These are phyloP conservation scores for Leccinum variicolor DNA, from an alignment of 768 basidiomycete species.

Conservation along the genomic window DNA sequence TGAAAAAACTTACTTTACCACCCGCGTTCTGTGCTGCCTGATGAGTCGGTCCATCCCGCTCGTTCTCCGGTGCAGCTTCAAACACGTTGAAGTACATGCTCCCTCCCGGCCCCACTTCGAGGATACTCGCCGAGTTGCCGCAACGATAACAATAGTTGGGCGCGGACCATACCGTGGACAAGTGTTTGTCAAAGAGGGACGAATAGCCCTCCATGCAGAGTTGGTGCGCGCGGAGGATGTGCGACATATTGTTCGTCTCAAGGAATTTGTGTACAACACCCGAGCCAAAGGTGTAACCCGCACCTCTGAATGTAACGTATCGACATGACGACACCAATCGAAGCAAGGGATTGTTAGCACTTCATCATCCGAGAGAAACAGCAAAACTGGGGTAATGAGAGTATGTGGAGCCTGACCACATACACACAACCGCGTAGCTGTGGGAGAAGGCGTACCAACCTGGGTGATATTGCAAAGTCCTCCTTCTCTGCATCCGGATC, in stretches of 20 bases:
- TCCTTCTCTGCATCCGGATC: slow-evolving; percentile 99
- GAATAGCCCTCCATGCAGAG: slow-evolving; percentile 99
- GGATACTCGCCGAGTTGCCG: slow-evolving; percentile 93
- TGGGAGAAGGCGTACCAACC: slow-evolving; percentile 48
- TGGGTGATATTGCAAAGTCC: slow-evolving; percentile 97
- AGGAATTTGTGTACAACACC: slow-evolving; percentile 98
- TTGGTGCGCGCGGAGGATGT: slow-evolving; percentile 97
- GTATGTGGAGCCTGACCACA: slow-evolving; percentile 8
- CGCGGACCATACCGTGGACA: slow-evolving; percentile 98
- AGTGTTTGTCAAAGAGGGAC: slow-evolving; percentile 93
- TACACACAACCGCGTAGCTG: slow-evolving; percentile 3
- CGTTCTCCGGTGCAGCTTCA: slow-evolving; percentile 98
- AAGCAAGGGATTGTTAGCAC: slow-evolving; percentile 5
- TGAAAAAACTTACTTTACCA: slow-evolving; percentile 58
- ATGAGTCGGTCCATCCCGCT: slow-evolving; percentile 82
- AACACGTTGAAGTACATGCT: slow-evolving; percentile 96
- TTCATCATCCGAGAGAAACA: slow-evolving; percentile 8
- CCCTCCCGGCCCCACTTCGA: slow-evolving; percentile 91
- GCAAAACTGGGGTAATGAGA: slow-evolving; percentile 7
- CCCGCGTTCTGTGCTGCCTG: slow-evolving; percentile 69
- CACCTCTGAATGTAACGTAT: slow-evolving; percentile 58
- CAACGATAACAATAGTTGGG: slow-evolving; percentile 99
- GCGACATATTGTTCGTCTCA: slow-evolving; percentile 92
- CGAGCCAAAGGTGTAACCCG: slow-evolving; percentile 97
- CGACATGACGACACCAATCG: slow-evolving; percentile 3